Percentiles rank a stretch among this genome's conserved stretches.
Conservation (phyloP, 176 grass and related monocot genomes). For the Avena atlantica region DNA sequence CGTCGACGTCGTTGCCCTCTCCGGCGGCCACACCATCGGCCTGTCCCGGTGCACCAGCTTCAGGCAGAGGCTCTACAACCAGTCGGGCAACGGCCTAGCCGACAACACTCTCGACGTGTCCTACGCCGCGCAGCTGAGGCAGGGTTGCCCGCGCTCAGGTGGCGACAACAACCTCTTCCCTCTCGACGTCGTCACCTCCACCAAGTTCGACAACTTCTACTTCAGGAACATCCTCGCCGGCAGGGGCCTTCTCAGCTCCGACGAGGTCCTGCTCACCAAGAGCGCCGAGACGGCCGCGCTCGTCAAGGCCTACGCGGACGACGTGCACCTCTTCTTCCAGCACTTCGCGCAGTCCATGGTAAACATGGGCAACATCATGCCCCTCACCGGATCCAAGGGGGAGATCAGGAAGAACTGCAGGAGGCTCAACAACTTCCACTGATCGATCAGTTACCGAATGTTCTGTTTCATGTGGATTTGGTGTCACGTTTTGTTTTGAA, state of each 20-base stretch:
- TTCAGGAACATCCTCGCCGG: slow-evolving; percentile 25
- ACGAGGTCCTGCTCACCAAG: slow-evolving; percentile 74
- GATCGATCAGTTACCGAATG: not conserved
- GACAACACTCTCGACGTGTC: too few relatives aligned
- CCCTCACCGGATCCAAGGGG: slow-evolving; percentile 58
- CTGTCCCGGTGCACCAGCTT: slow-evolving; percentile 78
- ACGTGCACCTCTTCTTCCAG: slow-evolving; percentile 73
- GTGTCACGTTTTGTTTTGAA: slow-evolving; percentile 37
- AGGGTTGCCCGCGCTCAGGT: slow-evolving; percentile 65
- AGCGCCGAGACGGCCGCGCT: slow-evolving; percentile 58
- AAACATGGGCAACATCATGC: slow-evolving; percentile 85
- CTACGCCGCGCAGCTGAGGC: slow-evolving; percentile 35
- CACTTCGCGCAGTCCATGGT: slow-evolving; percentile 89
- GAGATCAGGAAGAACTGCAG: slow-evolving; percentile 97
- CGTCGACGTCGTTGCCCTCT: slow-evolving; percentile 83
- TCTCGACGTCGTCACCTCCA: too few relatives aligned
- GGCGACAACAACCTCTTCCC: too few relatives aligned
- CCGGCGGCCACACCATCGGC: slow-evolving; percentile 85
- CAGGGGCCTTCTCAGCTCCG: slow-evolving; percentile 85
- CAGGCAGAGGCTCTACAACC: slow-evolving; percentile 91
- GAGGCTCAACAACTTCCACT: slow-evolving; percentile 60
- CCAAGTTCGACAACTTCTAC: too few relatives aligned
- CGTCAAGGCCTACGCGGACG: slow-evolving; percentile 69
- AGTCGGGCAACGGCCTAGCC: slow-evolving; percentile 59
- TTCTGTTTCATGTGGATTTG: not conserved